These are phyloP conservation scores for Fusarium hainanense DNA, from an alignment of 2,329 filamentous ascomycete species.

Conservation along the genomic window DNA sequence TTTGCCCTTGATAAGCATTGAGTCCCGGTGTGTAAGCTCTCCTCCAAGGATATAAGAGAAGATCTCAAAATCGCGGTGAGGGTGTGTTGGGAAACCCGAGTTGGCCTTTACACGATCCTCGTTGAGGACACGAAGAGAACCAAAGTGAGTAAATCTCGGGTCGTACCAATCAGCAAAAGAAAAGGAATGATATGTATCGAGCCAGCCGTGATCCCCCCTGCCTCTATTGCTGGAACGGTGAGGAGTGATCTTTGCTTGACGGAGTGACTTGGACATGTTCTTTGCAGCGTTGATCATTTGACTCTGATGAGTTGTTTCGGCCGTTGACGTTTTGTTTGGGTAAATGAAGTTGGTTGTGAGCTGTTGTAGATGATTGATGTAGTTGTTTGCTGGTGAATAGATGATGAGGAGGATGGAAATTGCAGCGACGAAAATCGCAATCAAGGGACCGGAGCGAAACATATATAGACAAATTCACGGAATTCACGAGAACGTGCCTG, in stretches of 20 bases:
- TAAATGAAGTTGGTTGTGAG: conserved; percentile 35
- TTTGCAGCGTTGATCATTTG: conserved; percentile 53
- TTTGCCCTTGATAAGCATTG: conserved; percentile 77
- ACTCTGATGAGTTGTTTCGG: conserved; percentile 10
- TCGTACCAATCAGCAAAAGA: conserved; percentile 80
- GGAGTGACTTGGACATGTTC: conserved; percentile 71
- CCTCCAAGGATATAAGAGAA: conserved; percentile 89
- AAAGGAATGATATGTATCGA: conserved; percentile 89
- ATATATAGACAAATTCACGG: conserved; percentile 52
- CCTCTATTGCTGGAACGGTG: conserved; percentile 79
- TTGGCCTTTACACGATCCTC: conserved; percentile 83
- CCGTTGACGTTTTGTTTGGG: conserved; percentile 22
- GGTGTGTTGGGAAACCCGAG: conserved; percentile 85
- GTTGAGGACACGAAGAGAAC: conserved; percentile 84
- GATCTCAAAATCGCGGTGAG: conserved; percentile 88
- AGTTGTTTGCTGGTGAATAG: conserved; percentile 43
- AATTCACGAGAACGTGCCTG: conserved; percentile 45
- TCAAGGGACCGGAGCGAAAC: conserved; percentile 49
- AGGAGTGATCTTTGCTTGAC: conserved; percentile 77
- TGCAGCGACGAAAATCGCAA: conserved; percentile 52
- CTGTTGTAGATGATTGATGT: conserved; percentile 39
- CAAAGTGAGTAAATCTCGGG: conserved; percentile 74
- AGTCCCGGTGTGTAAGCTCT: conserved; percentile 88
- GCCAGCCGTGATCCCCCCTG: conserved; percentile 85
- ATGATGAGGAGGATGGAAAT: conserved; percentile 53